phyloP scores from a whole-genome alignment of 257 asterid species.

The Lycium ferocissimum region DNA sequence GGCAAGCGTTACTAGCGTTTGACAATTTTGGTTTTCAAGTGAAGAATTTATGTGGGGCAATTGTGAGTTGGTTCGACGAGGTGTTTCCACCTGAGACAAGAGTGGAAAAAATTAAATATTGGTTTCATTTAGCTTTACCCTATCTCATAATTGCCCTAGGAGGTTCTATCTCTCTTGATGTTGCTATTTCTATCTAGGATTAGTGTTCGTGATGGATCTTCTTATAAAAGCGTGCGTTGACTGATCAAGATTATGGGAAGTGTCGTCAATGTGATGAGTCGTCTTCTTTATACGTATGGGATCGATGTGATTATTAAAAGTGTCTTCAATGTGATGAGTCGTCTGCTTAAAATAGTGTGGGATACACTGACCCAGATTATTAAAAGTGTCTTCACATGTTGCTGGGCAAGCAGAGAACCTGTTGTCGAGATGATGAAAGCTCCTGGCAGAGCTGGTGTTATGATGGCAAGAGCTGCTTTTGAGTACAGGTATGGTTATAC shows the following conservation, averaged over 20 bases:
- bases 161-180: conserved; percentile 19
- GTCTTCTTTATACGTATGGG: too few species aligned
- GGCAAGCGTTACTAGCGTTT: not conserved
- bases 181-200: not conserved
- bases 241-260: too few species aligned
- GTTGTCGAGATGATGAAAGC: conserved; percentile 51
- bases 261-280: fast-evolving
- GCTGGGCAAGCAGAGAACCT: not conserved
- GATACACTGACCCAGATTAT: not conserved
- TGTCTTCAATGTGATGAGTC: not conserved
- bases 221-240: not conserved
- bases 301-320: fast-evolving
- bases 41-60: not conserved
- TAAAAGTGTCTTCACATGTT: not conserved
- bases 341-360: too few species aligned
- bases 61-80: conserved; percentile 43
- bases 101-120: conserved; percentile 39
- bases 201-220: not conserved
- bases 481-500: conserved; percentile 33
- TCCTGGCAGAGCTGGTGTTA: conserved; percentile 40
- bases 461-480: conserved; percentile 39
- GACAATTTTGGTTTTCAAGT: not conserved
- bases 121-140: conserved; percentile 33
- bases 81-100: conserved; percentile 52
- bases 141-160: conserved; percentile 23